Evolutionary conservation across 768 basidiomycete species (phyloP).

Genomic region (Lentinula raphanica): DNA sequence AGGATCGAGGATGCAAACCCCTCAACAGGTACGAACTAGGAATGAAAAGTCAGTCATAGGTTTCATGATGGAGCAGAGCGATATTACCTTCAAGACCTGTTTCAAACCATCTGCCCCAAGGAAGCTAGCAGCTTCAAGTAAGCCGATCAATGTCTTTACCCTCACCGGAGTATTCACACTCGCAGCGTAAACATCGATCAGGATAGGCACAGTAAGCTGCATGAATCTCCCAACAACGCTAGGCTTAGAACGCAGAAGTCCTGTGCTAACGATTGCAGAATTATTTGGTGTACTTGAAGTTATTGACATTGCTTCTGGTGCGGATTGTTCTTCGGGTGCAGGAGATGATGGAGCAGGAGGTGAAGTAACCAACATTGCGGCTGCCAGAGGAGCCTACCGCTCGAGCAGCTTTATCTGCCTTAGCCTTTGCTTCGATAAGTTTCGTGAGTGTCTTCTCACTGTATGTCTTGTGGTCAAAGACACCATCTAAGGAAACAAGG

Average conservation of each 20-base stretch:
- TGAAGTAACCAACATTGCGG: constrained; percentile 21
- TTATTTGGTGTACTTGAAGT: constrained; percentile 30
- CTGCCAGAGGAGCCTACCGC: constrained; percentile 33
- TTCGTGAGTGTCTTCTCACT: constrained; percentile 79
- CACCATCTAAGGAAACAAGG: constrained; percentile 61
- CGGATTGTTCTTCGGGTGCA: constrained; percentile 19
- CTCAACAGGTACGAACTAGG: constrained; percentile 87
- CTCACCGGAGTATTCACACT: constrained; percentile 86
- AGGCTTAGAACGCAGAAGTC: constrained; percentile 69
- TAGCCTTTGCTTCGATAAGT: constrained; percentile 77
- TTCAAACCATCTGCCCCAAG: constrained; percentile 72
- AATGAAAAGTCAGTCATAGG: constrained; percentile 9
- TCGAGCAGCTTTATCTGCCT: constrained; percentile 72
- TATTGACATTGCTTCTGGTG: constrained; percentile 19
- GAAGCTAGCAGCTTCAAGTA: constrained; percentile 91
- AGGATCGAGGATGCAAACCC: constrained; percentile 93
- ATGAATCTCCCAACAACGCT: constrained; percentile 79
- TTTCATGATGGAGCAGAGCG: not conserved
- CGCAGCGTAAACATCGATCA: constrained; percentile 99
- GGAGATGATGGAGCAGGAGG: constrained; percentile 21
- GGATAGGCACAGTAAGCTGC: constrained; percentile 83
- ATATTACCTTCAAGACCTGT: constrained; percentile 63
- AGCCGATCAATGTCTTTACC: constrained; percentile 79
- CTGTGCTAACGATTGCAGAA: constrained; percentile 53
- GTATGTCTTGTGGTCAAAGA: constrained; percentile 89